phyloP scores from a whole-genome alignment of 139 green algal genomes.

The Chlamydomonas sp. region DNA sequence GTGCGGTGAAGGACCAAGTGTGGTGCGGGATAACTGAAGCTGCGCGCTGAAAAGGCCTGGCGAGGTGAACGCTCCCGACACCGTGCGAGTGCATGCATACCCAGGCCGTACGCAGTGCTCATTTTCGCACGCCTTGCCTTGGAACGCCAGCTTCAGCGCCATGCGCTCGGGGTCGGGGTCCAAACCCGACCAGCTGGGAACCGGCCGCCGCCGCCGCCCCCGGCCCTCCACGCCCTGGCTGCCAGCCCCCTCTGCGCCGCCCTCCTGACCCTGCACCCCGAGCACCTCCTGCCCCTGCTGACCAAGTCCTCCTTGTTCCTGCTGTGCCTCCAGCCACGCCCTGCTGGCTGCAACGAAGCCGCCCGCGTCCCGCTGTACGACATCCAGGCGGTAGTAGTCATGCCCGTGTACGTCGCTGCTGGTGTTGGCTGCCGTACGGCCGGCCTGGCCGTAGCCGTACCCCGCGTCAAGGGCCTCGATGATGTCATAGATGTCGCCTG shows the following conservation, averaged over 20 bases:
- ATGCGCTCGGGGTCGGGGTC: constrained; percentile 19
- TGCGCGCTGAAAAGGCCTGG: too few species aligned
- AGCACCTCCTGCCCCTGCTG: neutral
- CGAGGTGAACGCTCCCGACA: too few species aligned
- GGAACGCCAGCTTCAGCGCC: constrained; percentile 40
- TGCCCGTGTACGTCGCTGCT: neutral
- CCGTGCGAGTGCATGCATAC: neutral
- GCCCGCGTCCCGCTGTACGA: too few species aligned
- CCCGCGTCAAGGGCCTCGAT: constrained; percentile 50
- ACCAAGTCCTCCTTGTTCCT: neutral
- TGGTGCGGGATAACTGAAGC: too few species aligned
- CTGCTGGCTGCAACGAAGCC: too few species aligned
- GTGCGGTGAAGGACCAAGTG: too few species aligned
- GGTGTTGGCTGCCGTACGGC: too few species aligned
- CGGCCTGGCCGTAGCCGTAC: neutral
- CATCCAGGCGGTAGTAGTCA: too few species aligned
- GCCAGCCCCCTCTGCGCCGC: neutral
- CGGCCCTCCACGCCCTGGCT: neutral
- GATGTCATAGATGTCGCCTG: constrained; percentile 66
- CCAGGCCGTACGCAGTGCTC: neutral
- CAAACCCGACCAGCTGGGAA: neutral
- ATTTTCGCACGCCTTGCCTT: constrained; percentile 24
- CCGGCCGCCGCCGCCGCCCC: too few species aligned
- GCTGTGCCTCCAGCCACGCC: neutral
- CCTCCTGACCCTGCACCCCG: neutral